Conservation (phyloP, 129 eudicot genomes). For the Daucus carota region DH1_v3.0 NC_030383.2:58051501-58052000, state of each 20-base stretch:
- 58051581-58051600: constrained; percentile 7
- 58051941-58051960: too few relatives aligned
- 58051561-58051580: constrained; percentile 16
- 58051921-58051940: too few relatives aligned
- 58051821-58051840: neutral
- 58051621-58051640: neutral
- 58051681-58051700: neutral
- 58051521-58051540: neutral
- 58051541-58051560: neutral
- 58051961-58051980: too few relatives aligned
- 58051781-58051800: neutral
- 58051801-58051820: neutral
- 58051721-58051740: constrained; percentile 5
- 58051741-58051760: neutral
- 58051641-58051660: constrained; percentile 4
- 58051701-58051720: constrained; percentile 1
- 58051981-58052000: too few relatives aligned
- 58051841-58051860: too few relatives aligned
- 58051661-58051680: neutral
- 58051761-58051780: neutral
- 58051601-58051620: neutral
- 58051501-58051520: neutral
- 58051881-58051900: too few relatives aligned
- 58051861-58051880: too few relatives aligned
- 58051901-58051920: too few relatives aligned